A percentile compares a stretch with the other conserved stretches of the same genome.
phyloP scores from a whole-genome alignment of 2,329 filamentous ascomycete species.

The Curvularia verruculosa region DNA sequence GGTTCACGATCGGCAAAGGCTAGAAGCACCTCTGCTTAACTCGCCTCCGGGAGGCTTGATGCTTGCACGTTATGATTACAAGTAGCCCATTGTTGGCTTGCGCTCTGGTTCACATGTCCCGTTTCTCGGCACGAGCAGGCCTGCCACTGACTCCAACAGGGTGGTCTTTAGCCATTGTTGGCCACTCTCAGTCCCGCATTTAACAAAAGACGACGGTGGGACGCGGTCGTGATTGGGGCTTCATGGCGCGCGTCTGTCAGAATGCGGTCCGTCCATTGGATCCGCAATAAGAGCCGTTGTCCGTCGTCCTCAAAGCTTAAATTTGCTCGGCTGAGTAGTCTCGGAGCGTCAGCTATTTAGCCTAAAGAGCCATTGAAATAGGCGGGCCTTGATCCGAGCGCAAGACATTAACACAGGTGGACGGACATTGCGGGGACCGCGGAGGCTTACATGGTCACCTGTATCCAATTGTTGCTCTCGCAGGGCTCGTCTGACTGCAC shows the following conservation, averaged over 20 bases:
- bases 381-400: conserved; percentile 9
- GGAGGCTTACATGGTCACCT: conserved; percentile 4
- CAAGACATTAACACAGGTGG: conserved; percentile 9
- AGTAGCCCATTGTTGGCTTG: not conserved
- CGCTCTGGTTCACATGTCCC: not conserved
- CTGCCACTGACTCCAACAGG: conserved; percentile 1
- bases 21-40: not conserved
- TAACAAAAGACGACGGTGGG: not conserved
- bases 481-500: conserved; percentile 1
- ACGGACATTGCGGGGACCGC: conserved; percentile 4
- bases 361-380: conserved; percentile 16
- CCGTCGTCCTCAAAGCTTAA: conserved; percentile 5
- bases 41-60: not conserved
- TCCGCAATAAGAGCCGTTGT: not conserved
- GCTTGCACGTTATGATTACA: not conserved
- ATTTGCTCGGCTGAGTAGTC: conserved; percentile 2
- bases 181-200: not conserved
- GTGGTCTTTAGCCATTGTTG: conserved; percentile 4
- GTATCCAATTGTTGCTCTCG: conserved; percentile 6
- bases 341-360: conserved; percentile 15
- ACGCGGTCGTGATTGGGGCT: not conserved
- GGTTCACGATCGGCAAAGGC: not conserved
- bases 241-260: not conserved
- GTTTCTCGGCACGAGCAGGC: not conserved
- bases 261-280: not conserved